phyloP scores from a whole-genome alignment of 768 basidiomycete species.

The Termitomyces sp. region DNA sequence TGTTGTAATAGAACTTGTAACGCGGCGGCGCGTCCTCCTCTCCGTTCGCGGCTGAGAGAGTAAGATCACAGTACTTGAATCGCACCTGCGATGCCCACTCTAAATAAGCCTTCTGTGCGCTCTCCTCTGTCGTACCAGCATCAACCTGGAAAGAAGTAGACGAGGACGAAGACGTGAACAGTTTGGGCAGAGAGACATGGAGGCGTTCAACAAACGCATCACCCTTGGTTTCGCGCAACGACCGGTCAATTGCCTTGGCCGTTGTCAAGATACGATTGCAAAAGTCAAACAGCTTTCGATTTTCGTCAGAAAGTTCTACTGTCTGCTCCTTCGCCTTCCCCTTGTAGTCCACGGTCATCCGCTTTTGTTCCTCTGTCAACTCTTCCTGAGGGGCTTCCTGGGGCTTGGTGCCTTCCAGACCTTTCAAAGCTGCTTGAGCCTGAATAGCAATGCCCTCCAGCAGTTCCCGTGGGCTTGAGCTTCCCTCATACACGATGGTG shows the following conservation, averaged over 20 bases:
- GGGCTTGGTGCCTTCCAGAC: slow-evolving; percentile 61
- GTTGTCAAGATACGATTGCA: slow-evolving; percentile 83
- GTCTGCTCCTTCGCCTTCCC: slow-evolving; percentile 59
- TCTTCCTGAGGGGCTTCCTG: slow-evolving; percentile 47
- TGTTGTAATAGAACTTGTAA: slow-evolving; percentile 80
- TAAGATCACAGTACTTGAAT: slow-evolving; percentile 91
- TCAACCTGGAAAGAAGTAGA: slow-evolving; percentile 36
- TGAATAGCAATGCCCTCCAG: slow-evolving; percentile 91
- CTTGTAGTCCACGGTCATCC: slow-evolving; percentile 64
- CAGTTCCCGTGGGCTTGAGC: slow-evolving; percentile 84
- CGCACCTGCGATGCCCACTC: slow-evolving; percentile 79
- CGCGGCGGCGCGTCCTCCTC: slow-evolving; percentile 54
- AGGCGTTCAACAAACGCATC: slow-evolving; percentile 78
- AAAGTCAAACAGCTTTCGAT: slow-evolving; percentile 70
- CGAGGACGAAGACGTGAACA: slow-evolving; percentile 46
- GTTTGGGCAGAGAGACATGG: slow-evolving; percentile 69
- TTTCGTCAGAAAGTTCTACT: slow-evolving; percentile 57
- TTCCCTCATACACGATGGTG: slow-evolving; percentile 85
- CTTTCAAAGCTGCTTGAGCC: slow-evolving; percentile 87
- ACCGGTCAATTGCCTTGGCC: slow-evolving; percentile 80
- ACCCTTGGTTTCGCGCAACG: slow-evolving; percentile 86
- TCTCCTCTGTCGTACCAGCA: slow-evolving; percentile 59
- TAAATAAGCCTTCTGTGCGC: slow-evolving; percentile 62
- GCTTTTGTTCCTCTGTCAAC: slow-evolving; percentile 87
- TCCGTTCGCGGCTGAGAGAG: slow-evolving; percentile 36